phyloP scores from a whole-genome alignment of 108 stramenopile species.

The Conticribra guillardii region DNA sequence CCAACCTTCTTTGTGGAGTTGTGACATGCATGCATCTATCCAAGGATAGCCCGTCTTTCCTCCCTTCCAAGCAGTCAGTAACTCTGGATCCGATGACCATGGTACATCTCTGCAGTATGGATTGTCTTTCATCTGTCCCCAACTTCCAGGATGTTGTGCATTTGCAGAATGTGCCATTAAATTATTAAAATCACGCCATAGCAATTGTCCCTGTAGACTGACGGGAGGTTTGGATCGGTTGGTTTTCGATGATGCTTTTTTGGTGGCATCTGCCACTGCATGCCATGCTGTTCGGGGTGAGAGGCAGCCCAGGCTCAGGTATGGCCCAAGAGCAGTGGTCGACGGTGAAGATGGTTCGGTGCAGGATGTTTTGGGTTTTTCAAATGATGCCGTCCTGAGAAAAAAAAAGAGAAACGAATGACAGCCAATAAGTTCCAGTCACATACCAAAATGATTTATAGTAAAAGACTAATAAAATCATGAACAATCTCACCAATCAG shows the following conservation, averaged over 20 bases:
- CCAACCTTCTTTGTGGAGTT: constrained; percentile 92
- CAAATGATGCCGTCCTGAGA: constrained; percentile 86
- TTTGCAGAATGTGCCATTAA: constrained; percentile 79
- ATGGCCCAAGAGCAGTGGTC: constrained; percentile 85
- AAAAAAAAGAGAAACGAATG: constrained; percentile 23
- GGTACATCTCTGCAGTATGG: constrained; percentile 75
- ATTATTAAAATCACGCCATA: constrained; percentile 96
- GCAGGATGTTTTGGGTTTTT: constrained; percentile 95
- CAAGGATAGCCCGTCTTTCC: constrained; percentile 95
- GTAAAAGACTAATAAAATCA: too few relatives aligned
- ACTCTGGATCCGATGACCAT: constrained; percentile 81
- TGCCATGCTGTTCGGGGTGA: constrained; percentile 69
- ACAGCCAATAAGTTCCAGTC: too few relatives aligned
- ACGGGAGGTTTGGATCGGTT: constrained; percentile 90
- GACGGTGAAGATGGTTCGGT: constrained; percentile 69
- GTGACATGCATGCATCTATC: constrained; percentile 97
- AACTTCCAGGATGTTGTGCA: constrained; percentile 48
- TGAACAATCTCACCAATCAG: constrained; percentile 48
- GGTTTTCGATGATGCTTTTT: constrained; percentile 39
- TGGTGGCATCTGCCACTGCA: constrained; percentile 56
- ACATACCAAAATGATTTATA: constrained; percentile 39
- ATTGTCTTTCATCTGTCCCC: constrained; percentile 85
- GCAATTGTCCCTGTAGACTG: constrained; percentile 90
- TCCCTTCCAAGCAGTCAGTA: constrained; percentile 87
- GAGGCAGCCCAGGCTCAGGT: constrained; percentile 72